Conservation (phyloP, 1,284 basidiomycete species). For the Xanthoconium separans region DNA sequence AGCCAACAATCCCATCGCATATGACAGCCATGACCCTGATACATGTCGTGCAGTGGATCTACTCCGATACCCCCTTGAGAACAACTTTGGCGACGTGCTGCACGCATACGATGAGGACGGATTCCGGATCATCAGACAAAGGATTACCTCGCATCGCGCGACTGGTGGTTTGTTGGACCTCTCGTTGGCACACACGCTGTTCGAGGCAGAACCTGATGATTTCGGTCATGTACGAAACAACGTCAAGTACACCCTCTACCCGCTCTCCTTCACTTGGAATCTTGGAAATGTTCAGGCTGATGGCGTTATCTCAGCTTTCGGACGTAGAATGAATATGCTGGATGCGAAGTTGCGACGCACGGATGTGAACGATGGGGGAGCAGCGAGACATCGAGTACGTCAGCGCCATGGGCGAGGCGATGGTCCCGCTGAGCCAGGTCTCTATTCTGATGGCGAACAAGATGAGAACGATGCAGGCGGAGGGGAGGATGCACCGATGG, state of each 20-base stretch:
- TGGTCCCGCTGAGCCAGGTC: too few species aligned
- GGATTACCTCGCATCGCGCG: background rate
- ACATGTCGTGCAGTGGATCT: background rate
- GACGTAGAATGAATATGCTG: background rate
- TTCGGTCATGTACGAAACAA: background rate
- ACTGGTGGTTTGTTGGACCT: background rate
- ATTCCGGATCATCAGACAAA: background rate
- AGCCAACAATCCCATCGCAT: background rate
- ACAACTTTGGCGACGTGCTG: background rate
- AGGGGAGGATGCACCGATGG: too few species aligned
- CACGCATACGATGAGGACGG: background rate
- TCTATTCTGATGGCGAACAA: too few species aligned
- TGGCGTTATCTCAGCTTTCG: background rate
- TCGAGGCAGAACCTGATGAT: background rate
- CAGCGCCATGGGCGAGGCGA: background rate
- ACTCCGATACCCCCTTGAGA: background rate
- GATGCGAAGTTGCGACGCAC: background rate
- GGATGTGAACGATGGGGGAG: too few species aligned
- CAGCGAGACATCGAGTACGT: background rate
- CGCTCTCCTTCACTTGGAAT: background rate
- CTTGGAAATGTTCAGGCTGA: background rate
- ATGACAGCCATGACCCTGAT: background rate
- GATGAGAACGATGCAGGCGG: too few species aligned
- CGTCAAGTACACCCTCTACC: background rate
- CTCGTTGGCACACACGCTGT: background rate